Evolutionary conservation across 768 basidiomycete genomes (phyloP), one percentile per base, ranked within the genome.

Genomic region (Lactifluus pinguis): DNA sequence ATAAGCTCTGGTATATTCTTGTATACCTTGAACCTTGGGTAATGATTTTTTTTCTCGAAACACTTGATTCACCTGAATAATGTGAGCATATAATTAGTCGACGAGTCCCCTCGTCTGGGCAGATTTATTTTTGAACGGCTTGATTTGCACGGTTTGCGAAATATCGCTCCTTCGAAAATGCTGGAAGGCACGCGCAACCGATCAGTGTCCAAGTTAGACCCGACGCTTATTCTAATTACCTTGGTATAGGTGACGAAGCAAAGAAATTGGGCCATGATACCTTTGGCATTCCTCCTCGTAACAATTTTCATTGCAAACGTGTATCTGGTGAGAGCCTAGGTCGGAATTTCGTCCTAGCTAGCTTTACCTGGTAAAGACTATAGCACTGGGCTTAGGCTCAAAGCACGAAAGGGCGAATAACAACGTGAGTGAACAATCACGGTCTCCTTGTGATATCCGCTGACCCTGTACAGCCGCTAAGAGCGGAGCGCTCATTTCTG

Each of bases 111-210:
- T 80, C 19, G 71, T 76, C 61, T 79, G 76, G 75, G 70, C 75
- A 0, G 79, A 80, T 53, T 64, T 80, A 39, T 76, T 81, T 56
- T 53, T 81, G 39, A 81, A 81, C 63, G 79, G 79, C 3, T 65
- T 76, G 9, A 75, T 82, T 41, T 77, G 75, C 63, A 69, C 74
- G 56, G 53, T 79, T 39, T 81, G 80, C 65, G 76, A 82, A 66
- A 68, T 72, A 3, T 82, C 78, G 61, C 79, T 79, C 48, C 76
- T 82, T 30, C 70, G 75, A 41, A 70, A 77, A 55, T 81, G 81
- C 59, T 83, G 80, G 78, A 79, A 78, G 74, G 82, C 78, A 50
- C 15, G 72, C 15, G 71, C 36, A 19, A 3, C 32, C n/a, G 15
- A 30, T 10, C 9, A 29, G n/a, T 29, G 29, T 19, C 49, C 48